Percentiles rank a stretch among this genome's conserved stretches.
phyloP scores from a whole-genome alignment of 2,329 filamentous ascomycete species.

The Dryadomyces sulphureus region DNA sequence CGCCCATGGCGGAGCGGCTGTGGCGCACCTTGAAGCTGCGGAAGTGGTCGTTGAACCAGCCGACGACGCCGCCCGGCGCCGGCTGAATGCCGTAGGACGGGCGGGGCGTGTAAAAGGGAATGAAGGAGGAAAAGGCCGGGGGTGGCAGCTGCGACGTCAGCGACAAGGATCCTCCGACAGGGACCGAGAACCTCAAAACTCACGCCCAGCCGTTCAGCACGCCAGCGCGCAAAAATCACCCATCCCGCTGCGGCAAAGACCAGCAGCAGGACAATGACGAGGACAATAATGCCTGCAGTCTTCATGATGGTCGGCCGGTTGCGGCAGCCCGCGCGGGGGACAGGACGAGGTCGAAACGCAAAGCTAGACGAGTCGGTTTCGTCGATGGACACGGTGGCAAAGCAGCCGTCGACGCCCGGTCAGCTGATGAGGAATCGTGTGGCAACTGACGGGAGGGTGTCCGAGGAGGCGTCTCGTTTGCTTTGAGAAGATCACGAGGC shows the following conservation, averaged over 20 bases:
- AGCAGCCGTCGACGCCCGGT: too few relatives aligned
- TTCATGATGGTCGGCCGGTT: conserved; percentile 28
- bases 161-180: background rate
- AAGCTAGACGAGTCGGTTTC: too few relatives aligned
- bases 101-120: conserved; percentile 48
- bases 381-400: too few relatives aligned
- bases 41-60: conserved; percentile 59
- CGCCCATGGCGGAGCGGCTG: conserved; percentile 51
- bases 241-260: conserved; percentile 45
- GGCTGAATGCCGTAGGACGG: conserved; percentile 34
- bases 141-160: conserved; percentile 42
- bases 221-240: conserved; percentile 57
- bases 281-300: conserved; percentile 52
- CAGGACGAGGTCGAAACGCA: too few relatives aligned
- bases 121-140: conserved; percentile 50
- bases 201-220: conserved; percentile 57
- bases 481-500: background rate
- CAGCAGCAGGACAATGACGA: conserved; percentile 52
- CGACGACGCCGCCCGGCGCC: conserved; percentile 46
- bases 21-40: conserved; percentile 44
- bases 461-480: too few relatives aligned
- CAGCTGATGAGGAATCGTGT: too few relatives aligned
- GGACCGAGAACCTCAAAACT: conserved; percentile 12
- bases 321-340: background rate
- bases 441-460: background rate